Evolutionary conservation across 2,329 filamentous ascomycete genomes (phyloP).

Genomic region (Diaporthe vexans): DNA sequence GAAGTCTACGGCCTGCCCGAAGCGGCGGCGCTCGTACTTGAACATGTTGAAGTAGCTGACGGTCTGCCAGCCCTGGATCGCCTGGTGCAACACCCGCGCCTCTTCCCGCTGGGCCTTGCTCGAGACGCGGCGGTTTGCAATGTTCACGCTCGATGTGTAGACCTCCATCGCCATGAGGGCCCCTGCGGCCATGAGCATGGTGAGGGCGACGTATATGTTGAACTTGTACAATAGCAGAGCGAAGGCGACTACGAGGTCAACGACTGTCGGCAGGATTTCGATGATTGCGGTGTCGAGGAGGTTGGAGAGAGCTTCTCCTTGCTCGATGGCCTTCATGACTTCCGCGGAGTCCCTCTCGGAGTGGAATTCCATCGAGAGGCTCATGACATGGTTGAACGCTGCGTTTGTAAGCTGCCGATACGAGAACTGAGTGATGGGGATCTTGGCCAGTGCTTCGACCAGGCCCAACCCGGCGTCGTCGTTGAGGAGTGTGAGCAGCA

Average conservation of each 20-base stretch:
- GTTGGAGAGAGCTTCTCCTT: constrained; percentile 71
- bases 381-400: constrained; percentile 77
- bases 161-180: constrained; percentile 77
- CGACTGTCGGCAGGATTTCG: constrained; percentile 70
- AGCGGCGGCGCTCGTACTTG: constrained; percentile 45
- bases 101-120: constrained; percentile 61
- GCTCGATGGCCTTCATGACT: constrained; percentile 74
- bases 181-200: constrained; percentile 91
- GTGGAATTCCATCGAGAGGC: constrained; percentile 79
- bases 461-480: constrained; percentile 2
- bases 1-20: constrained; percentile 46
- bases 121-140: constrained; percentile 53
- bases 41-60: constrained; percentile 57
- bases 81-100: constrained; percentile 68
- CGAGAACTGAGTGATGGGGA: constrained; percentile 69
- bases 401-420: constrained; percentile 70
- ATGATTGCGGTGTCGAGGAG: constrained; percentile 73
- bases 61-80: constrained; percentile 71
- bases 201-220: constrained; percentile 87
- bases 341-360: constrained; percentile 75
- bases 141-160: constrained; percentile 54
- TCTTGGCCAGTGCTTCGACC: constrained; percentile 41
- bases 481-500: neutral
- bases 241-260: constrained; percentile 74
- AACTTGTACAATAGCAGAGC: constrained; percentile 73